Evolutionary conservation across 495 filamentous ascomycete genomes (phyloP).

Genomic region (Penicillium canescens): DNA sequence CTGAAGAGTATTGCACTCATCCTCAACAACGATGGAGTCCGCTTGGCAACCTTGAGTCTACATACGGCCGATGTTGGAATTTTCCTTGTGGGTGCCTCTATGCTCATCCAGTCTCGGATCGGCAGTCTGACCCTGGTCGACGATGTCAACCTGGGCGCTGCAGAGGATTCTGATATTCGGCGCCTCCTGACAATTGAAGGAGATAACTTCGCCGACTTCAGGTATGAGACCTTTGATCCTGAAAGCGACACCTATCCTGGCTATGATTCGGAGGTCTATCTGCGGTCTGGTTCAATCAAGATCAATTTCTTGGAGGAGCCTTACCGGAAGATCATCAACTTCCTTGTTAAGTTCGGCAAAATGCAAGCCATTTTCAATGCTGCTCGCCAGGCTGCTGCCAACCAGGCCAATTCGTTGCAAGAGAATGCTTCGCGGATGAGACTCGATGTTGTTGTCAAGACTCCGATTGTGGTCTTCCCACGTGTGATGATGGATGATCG

Average conservation of each 20-base stretch:
- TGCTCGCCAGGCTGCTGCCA: constrained; percentile 90
- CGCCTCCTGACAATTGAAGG: constrained; percentile 92
- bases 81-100: constrained; percentile 78
- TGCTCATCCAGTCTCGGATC: constrained; percentile 82
- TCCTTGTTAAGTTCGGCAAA: constrained; percentile 96
- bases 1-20: constrained; percentile 91
- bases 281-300: constrained; percentile 91
- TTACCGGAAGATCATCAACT: constrained; percentile 97
- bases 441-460: constrained; percentile 90
- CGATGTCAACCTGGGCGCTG: constrained; percentile 90
- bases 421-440: constrained; percentile 86
- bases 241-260: constrained; percentile 77
- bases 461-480: constrained; percentile 94
- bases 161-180: constrained; percentile 75
- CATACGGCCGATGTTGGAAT: constrained; percentile 89
- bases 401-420: constrained; percentile 89
- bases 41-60: constrained; percentile 87
- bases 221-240: constrained; percentile 91
- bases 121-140: constrained; percentile 87
- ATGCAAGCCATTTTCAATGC: constrained; percentile 99
- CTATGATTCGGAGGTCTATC: constrained; percentile 88
- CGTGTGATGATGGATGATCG: constrained; percentile 61
- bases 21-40: constrained; percentile 97
- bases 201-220: constrained; percentile 95
- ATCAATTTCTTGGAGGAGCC: constrained; percentile 96